A percentile compares a stretch with the other conserved stretches of the same genome.
Conservation (phyloP, 306 rosid species). For the Mimosa pudica region DNA sequence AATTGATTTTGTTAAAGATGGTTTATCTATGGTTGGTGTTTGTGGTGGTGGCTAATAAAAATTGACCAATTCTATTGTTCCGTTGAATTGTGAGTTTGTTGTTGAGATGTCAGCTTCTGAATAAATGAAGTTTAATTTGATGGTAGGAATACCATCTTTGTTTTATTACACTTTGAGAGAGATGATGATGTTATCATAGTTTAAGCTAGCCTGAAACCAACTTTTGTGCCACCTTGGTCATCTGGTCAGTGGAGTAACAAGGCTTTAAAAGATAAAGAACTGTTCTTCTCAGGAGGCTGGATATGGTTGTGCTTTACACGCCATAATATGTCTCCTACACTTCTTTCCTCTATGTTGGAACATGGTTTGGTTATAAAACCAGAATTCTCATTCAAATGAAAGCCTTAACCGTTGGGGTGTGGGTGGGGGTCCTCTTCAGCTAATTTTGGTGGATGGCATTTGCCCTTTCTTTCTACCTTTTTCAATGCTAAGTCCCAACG, state of each 20-base stretch:
- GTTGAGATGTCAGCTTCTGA: neutral
- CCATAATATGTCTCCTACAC: neutral
- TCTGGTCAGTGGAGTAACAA: neutral
- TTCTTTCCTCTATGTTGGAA: neutral
- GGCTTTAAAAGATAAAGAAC: neutral
- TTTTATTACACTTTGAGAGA: neutral
- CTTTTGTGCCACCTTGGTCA: neutral
- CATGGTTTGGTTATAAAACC: neutral
- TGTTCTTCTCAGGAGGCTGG: neutral
- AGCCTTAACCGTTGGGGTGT: neutral
- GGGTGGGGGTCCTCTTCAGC: neutral
- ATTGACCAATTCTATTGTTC: neutral
- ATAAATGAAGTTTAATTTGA: neutral
- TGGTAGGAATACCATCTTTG: neutral
- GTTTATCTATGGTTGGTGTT: neutral
- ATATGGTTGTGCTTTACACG: neutral
- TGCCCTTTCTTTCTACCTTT: neutral
- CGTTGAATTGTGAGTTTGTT: neutral
- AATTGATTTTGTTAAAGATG: neutral
- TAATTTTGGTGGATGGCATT: neutral
- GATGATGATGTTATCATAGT: neutral
- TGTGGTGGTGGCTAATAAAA: neutral
- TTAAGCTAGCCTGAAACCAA: neutral
- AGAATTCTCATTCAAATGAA: neutral
- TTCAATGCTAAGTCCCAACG: neutral